Base-by-base conservation (phyloP, 306 rosid genomes). In the Vigna angularis region DNA sequence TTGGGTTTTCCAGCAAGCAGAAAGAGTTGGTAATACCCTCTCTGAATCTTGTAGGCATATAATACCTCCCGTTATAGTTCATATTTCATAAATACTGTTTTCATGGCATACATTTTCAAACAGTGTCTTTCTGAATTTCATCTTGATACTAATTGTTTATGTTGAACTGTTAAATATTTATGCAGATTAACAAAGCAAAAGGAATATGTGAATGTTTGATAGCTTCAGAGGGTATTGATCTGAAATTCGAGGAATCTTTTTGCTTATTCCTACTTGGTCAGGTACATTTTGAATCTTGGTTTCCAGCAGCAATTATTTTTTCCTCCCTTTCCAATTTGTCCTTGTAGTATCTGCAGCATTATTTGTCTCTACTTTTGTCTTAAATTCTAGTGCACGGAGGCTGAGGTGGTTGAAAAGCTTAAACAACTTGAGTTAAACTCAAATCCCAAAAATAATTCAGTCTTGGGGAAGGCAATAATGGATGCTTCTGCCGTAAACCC, bases 1-100 rank as follows among this genome's bases (percentile, higher is more conserved):
- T 88, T 76, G 98, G 97, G 4, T 96, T 96, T 92, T 91, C 98
- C 66, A 93, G 89, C 88, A 91, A 85, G 87, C 89, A 87, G 76
- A 86, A 18, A 59, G 96, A 91, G 80, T 69, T 96, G 91, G 98
- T 92, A 92, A 86, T 74, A 47, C 63, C 66, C 76, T 83, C 79
- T 83, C 72, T 55, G 64, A 88, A 77, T 69, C 82, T 71, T 53
- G 30, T 75, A 71, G 62, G 74, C 38, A 67, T 80, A 45, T 73
- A 72, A 57, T 71, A 72, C 65, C 34, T 42, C 51, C 78, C 72
- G 55, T 62, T 50, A 44, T 38, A 36, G 17, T 53, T 51, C 61
- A 24, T 47, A 56, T 72, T 38, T 69, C 30, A 14, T 14, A 12
- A 64, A 18, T 80, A n/a, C 51, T 52, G 36, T 22, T 65, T 32